Conservation (phyloP, 192 early-diverging fungal species). For the Umbelopsis vinacea region DNA sequence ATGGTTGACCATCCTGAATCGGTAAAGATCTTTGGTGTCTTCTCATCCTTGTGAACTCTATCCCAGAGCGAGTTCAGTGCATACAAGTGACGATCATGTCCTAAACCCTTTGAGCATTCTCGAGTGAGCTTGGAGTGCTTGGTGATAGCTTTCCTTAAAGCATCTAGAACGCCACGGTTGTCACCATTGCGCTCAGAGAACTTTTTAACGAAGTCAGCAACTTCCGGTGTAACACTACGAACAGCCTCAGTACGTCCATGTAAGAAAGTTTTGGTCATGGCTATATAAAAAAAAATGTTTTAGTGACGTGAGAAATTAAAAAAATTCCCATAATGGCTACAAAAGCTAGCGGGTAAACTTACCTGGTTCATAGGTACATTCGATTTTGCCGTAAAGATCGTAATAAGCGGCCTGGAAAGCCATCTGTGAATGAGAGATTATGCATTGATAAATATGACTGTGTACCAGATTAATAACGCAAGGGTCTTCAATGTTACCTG, state of each 20-base stretch:
- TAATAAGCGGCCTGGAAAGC: slow-evolving; percentile 82
- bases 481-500: slow-evolving; percentile 20
- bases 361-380: slow-evolving; percentile 81
- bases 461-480: neutral
- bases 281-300: no score
- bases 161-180: slow-evolving; percentile 43
- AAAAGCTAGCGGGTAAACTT: slow-evolving; percentile 8
- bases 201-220: slow-evolving; percentile 63
- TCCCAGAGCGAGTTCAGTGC: slow-evolving; percentile 72
- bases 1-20: slow-evolving; percentile 49
- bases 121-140: slow-evolving; percentile 67
- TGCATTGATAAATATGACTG: neutral
- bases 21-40: slow-evolving; percentile 49
- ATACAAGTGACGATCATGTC: slow-evolving; percentile 89
- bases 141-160: slow-evolving; percentile 63
- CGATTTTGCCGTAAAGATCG: slow-evolving; percentile 67
- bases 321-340: neutral
- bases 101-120: slow-evolving; percentile 74
- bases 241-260: slow-evolving; percentile 87
- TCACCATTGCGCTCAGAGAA: slow-evolving; percentile 63
- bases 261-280: slow-evolving; percentile 68
- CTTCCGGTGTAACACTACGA: slow-evolving; percentile 69
- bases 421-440: slow-evolving; percentile 63
- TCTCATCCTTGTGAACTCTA: slow-evolving; percentile 29
- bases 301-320: slow-evolving; percentile 40